These are phyloP conservation scores for Casuarina equisetifolia DNA, from an alignment of 306 rosid species.

Conservation along the genomic window DNA sequence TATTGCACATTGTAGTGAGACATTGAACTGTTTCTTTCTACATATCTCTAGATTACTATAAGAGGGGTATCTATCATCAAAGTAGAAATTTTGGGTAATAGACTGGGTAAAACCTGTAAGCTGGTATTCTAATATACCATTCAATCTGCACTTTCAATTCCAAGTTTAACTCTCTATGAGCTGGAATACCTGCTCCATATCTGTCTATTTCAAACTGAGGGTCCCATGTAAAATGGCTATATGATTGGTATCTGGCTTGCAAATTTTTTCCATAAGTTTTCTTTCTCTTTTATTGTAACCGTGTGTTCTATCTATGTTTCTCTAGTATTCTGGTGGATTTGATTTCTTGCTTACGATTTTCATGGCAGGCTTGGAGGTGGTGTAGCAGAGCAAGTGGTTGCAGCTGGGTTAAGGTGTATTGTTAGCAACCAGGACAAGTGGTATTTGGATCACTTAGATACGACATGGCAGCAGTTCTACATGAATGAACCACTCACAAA, in stretches of 20 bases:
- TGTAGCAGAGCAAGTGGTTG: conserved; percentile 38
- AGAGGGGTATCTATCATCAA: no score
- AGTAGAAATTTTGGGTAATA: no score
- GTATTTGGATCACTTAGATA: conserved; percentile 47
- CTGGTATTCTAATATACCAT: no score
- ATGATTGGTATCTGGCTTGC: background rate
- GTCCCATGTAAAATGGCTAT: background rate
- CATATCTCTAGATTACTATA: no score
- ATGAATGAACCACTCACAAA: conserved; percentile 40
- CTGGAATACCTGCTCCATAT: background rate
- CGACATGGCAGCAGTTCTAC: conserved; percentile 41
- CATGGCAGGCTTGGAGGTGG: conserved; percentile 37
- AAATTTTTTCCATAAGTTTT: background rate
- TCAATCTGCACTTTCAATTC: no score
- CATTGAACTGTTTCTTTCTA: no score
- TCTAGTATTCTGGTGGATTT: background rate
- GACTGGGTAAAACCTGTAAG: no score
- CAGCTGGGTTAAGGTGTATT: conserved; percentile 48
- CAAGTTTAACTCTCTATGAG: no score
- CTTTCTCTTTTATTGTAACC: background rate
- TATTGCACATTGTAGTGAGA: no score
- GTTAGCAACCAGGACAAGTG: conserved; percentile 56
- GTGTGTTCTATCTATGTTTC: no score
- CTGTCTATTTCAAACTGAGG: background rate
- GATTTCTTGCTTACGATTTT: background rate